phyloP scores from a whole-genome alignment of 1,284 basidiomycete genomes.

The Singerocomus inundabilis region DNA sequence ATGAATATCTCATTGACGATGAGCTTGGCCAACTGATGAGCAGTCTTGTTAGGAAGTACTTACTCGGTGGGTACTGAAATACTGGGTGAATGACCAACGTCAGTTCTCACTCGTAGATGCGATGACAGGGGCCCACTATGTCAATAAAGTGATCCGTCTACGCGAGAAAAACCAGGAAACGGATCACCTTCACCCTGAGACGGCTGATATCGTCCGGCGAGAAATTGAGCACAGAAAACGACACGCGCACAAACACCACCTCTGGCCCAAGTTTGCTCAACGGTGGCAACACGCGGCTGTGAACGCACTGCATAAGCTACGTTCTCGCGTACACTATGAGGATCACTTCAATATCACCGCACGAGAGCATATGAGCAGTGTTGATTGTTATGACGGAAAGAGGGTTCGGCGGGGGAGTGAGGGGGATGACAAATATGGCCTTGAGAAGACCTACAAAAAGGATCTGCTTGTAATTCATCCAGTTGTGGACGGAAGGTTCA shows the following conservation, averaged over 20 bases:
- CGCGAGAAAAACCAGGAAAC: slow-evolving; percentile 25
- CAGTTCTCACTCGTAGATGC: not conserved
- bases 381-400: slow-evolving; percentile 72
- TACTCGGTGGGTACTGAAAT: slow-evolving; percentile 60
- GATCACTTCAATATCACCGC: slow-evolving; percentile 61
- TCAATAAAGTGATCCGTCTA: slow-evolving; percentile 56
- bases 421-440: slow-evolving; percentile 24
- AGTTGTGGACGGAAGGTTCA: slow-evolving; percentile 69
- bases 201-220: slow-evolving; percentile 42
- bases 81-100: not conserved
- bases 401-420: slow-evolving; percentile 38
- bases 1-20: slow-evolving; percentile 76
- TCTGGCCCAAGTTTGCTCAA: slow-evolving; percentile 31
- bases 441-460: slow-evolving; percentile 37
- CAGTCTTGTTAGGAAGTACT: slow-evolving; percentile 79
- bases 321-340: slow-evolving; percentile 53
- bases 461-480: slow-evolving; percentile 70
- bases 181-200: slow-evolving; percentile 41
- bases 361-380: slow-evolving; percentile 74
- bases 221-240: slow-evolving; percentile 37
- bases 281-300: slow-evolving; percentile 51
- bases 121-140: slow-evolving; percentile 59
- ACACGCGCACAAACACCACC: slow-evolving; percentile 10
- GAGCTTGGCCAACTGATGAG: slow-evolving; percentile 85
- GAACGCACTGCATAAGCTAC: slow-evolving; percentile 46